phyloP scores from a whole-genome alignment of 1,284 basidiomycete species.

The Erythrobasidium hasegawianum region DNA sequence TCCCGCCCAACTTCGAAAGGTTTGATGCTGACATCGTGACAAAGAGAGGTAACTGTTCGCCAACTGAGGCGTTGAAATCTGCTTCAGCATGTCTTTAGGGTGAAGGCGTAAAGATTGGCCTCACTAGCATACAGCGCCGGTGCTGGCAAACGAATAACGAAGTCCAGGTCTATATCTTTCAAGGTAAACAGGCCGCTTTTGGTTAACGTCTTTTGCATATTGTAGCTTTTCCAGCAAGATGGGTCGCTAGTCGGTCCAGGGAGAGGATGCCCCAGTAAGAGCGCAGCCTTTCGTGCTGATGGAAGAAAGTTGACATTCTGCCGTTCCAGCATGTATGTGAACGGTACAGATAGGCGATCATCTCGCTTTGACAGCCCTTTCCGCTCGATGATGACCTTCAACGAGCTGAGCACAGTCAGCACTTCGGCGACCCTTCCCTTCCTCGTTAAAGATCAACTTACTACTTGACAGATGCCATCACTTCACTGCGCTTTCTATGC shows the following conservation, averaged over 20 bases:
- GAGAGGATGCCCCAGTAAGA: background rate
- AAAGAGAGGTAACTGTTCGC: background rate
- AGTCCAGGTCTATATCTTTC: background rate
- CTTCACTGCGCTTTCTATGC: background rate
- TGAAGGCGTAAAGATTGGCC: no score
- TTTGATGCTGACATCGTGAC: background rate
- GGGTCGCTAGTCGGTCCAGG: conserved; percentile 1
- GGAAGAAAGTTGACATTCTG: background rate
- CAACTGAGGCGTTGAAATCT: background rate
- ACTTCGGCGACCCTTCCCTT: background rate
- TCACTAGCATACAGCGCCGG: background rate
- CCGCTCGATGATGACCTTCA: background rate
- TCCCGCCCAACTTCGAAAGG: background rate
- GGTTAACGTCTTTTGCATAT: background rate
- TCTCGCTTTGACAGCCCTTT: background rate
- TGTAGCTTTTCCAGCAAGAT: background rate
- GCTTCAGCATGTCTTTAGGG: background rate
- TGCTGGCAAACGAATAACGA: background rate
- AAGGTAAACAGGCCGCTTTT: background rate
- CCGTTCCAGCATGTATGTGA: background rate
- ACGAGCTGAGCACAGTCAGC: background rate
- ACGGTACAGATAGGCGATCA: background rate
- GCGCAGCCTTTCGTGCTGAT: background rate
- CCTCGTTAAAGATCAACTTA: background rate
- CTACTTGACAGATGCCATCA: background rate